phyloP scores from a whole-genome alignment of 192 early-diverging fungal genomes.

The Chytriomyces confervae region DNA sequence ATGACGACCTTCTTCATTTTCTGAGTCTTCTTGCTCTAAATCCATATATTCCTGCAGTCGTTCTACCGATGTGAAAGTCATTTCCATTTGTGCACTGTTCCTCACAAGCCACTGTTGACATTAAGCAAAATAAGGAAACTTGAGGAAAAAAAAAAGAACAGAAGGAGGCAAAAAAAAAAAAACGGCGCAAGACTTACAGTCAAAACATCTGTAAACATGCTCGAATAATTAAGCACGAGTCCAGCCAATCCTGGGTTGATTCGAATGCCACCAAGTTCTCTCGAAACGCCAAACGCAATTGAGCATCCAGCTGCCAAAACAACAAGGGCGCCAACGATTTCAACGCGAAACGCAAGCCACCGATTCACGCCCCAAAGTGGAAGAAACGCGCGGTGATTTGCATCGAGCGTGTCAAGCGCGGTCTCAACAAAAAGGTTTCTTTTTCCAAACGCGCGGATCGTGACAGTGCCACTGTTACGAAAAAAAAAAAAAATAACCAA shows the following conservation, averaged over 20 bases:
- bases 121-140: not conserved
- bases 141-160: not conserved
- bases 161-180: not conserved
- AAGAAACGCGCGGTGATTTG: conserved; percentile 86
- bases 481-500: not conserved
- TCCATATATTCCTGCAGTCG: conserved; percentile 80
- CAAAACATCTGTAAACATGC: conserved; percentile 78
- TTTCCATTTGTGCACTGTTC: conserved; percentile 61
- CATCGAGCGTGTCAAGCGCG: conserved; percentile 50
- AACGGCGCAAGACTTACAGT: conserved; percentile 17
- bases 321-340: conserved; percentile 78
- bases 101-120: conserved; percentile 30
- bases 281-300: conserved; percentile 28
- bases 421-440: conserved; percentile 7
- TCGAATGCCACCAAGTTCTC: not conserved
- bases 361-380: conserved; percentile 86
- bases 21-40: conserved; percentile 75
- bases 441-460: conserved; percentile 48
- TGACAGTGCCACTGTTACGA: conserved; percentile 36
- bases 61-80: conserved; percentile 81
- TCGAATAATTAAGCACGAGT: conserved; percentile 81
- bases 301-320: conserved; percentile 68
- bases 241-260: conserved; percentile 89
- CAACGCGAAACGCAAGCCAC: conserved; percentile 67
- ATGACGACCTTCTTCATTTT: conserved; percentile 33